Evolutionary conservation across 768 basidiomycete genomes (phyloP).

Genomic region (Auriscalpium vulgare): DNA sequence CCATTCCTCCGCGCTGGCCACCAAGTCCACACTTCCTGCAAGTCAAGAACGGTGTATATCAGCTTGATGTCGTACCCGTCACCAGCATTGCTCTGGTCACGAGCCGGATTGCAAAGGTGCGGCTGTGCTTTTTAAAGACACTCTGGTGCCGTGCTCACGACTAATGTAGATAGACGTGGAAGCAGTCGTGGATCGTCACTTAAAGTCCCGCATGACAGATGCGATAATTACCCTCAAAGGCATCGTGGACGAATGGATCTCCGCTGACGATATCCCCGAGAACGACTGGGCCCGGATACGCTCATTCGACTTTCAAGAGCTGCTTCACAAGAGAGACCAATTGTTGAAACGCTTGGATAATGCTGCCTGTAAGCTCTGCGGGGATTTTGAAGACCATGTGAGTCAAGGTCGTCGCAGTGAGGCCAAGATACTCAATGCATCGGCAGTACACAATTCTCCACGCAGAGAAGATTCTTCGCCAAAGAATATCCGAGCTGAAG

Average conservation of each 20-base stretch:
- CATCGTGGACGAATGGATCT: conserved; percentile 51
- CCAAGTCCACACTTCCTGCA: conserved; percentile 39
- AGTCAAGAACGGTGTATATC: conserved; percentile 52
- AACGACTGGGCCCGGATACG: conserved; percentile 80
- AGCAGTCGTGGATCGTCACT: conserved; percentile 57
- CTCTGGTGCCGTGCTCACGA: neutral
- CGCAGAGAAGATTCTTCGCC: conserved; percentile 61
- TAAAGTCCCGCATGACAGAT: conserved; percentile 54
- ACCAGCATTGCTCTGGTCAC: conserved; percentile 75
- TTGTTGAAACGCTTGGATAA: conserved; percentile 35
- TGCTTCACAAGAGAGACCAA: conserved; percentile 49
- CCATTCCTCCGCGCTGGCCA: conserved; percentile 75
- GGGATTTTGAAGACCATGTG: conserved; percentile 70
- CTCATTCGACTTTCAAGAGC: conserved; percentile 88
- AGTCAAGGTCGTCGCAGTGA: conserved; percentile 22
- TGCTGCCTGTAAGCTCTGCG: conserved; percentile 50
- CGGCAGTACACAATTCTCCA: conserved; percentile 71
- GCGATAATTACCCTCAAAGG: conserved; percentile 41
- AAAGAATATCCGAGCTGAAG: conserved; percentile 71
- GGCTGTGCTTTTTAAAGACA: conserved; percentile 1
- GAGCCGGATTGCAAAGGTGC: conserved; percentile 61
- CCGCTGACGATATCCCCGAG: conserved; percentile 49
- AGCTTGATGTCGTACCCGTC: conserved; percentile 55
- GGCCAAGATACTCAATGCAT: conserved; percentile 6
- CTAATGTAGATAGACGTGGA: conserved; percentile 58